Conservation (phyloP, 768 basidiomycete species). For the Hypholoma sublateritium region DNA sequence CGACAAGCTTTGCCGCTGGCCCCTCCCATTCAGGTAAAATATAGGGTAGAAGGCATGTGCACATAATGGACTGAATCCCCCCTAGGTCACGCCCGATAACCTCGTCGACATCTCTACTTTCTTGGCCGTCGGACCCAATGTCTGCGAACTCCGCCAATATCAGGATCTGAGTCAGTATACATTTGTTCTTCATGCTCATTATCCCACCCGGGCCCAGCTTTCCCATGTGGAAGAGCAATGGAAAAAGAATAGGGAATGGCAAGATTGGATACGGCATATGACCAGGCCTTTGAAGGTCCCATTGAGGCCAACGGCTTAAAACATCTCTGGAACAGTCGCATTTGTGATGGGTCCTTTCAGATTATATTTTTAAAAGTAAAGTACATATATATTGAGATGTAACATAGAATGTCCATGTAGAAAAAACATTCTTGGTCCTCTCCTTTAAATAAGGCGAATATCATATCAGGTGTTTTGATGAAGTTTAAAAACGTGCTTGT, state of each 20-base stretch:
- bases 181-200: slow-evolving; percentile 49
- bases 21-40: slow-evolving; percentile 38
- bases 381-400: no score
- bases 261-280: slow-evolving; percentile 36
- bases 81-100: slow-evolving; percentile 42
- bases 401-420: no score
- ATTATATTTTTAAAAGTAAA: no score
- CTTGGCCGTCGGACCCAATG: slow-evolving; percentile 39
- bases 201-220: slow-evolving; percentile 47
- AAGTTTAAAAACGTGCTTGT: no score
- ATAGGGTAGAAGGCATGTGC: neutral
- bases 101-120: slow-evolving; percentile 53
- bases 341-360: no score
- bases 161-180: slow-evolving; percentile 44
- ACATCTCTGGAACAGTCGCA: neutral
- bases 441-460: no score
- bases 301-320: neutral
- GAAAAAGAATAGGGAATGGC: slow-evolving; percentile 38
- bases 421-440: no score
- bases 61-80: neutral
- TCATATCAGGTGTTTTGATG: no score
- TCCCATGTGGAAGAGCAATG: slow-evolving; percentile 28
- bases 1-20: slow-evolving; percentile 35
- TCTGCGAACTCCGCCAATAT: slow-evolving; percentile 40
- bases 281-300: slow-evolving; percentile 25